Percentiles rank a stretch among this genome's conserved stretches.
These are phyloP conservation scores for Saraca asoca DNA, from an alignment of 331 rosid genomes.

Conservation along the genomic window DNA sequence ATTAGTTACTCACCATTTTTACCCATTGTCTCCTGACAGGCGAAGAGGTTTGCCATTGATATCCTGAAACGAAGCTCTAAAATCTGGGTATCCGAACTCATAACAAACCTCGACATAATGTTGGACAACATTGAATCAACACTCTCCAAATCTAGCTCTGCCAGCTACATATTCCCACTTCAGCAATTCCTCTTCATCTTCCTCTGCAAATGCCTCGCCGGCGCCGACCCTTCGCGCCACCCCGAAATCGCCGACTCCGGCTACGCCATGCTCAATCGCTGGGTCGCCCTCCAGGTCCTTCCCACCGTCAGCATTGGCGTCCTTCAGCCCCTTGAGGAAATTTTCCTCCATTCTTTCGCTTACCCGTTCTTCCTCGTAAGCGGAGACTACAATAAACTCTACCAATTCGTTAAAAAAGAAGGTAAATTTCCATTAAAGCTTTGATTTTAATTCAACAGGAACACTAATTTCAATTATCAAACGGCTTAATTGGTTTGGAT, in stretches of 20 bases:
- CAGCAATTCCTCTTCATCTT: conserved; percentile 63
- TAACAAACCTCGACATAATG: conserved; percentile 46
- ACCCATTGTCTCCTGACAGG: too few relatives aligned
- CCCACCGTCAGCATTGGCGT: conserved; percentile 64
- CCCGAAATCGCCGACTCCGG: conserved; percentile 61
- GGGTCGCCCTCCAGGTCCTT: conserved; percentile 83
- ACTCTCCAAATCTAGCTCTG: conserved; percentile 41
- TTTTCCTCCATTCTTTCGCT: conserved; percentile 78
- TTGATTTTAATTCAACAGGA: not conserved
- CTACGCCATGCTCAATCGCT: conserved; percentile 51
- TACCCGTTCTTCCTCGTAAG: conserved; percentile 70
- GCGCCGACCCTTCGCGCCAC: conserved; percentile 63
- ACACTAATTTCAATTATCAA: not conserved
- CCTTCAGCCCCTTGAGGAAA: conserved; percentile 82
- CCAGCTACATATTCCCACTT: conserved; percentile 44
- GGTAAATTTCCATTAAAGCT: conserved; percentile 41
- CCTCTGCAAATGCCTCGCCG: conserved; percentile 56
- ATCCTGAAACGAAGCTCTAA: conserved; percentile 65
- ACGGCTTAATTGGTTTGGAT: not conserved
- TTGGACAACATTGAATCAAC: conserved; percentile 64
- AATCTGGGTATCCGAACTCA: conserved; percentile 62
- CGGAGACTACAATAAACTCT: conserved; percentile 62
- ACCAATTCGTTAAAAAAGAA: conserved; percentile 53
- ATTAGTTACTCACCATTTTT: too few relatives aligned
- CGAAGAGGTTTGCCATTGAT: conserved; percentile 57